Percentiles rank a stretch among this genome's conserved stretches.
phyloP scores from a whole-genome alignment of 257 asterid species.

The Scutellaria barbata region DNA sequence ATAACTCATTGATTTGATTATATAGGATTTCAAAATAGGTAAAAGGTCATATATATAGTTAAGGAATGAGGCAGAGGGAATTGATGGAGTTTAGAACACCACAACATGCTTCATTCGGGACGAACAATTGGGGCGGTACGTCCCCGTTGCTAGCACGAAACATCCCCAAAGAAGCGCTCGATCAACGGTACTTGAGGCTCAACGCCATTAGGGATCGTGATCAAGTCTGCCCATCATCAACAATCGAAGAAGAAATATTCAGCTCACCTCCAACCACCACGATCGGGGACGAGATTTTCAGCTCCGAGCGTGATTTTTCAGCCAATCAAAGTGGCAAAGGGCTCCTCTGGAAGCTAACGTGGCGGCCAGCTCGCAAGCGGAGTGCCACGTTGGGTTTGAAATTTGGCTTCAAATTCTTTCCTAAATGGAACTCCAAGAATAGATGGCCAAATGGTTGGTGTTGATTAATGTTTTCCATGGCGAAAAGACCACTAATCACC shows the following conservation, averaged over 20 bases:
- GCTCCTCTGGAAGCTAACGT: constrained; percentile 45
- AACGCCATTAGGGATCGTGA: constrained; percentile 46
- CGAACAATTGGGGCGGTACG: constrained; percentile 82
- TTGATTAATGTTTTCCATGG: constrained; percentile 26
- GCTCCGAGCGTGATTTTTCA: constrained; percentile 26
- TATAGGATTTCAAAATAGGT: too few species aligned
- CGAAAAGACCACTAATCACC: background rate
- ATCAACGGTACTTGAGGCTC: constrained; percentile 56
- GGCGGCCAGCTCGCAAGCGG: constrained; percentile 46
- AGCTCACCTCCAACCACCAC: constrained; percentile 38
- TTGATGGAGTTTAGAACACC: constrained; percentile 68
- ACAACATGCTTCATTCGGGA: constrained; percentile 64
- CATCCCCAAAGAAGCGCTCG: constrained; percentile 65
- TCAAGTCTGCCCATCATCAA: constrained; percentile 45
- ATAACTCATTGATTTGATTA: too few species aligned
- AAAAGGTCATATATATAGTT: background rate
- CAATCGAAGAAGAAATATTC: constrained; percentile 45
- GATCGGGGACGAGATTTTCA: constrained; percentile 44
- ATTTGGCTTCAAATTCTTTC: constrained; percentile 40
- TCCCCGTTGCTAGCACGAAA: constrained; percentile 75
- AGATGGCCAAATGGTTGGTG: constrained; percentile 91
- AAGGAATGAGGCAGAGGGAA: constrained; percentile 45
- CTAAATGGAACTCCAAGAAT: constrained; percentile 50
- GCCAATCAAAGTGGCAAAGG: constrained; percentile 38
- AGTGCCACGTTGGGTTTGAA: constrained; percentile 29